Conservation (phyloP, 306 rosid genomes). For the Datisca glomerata region DNA sequence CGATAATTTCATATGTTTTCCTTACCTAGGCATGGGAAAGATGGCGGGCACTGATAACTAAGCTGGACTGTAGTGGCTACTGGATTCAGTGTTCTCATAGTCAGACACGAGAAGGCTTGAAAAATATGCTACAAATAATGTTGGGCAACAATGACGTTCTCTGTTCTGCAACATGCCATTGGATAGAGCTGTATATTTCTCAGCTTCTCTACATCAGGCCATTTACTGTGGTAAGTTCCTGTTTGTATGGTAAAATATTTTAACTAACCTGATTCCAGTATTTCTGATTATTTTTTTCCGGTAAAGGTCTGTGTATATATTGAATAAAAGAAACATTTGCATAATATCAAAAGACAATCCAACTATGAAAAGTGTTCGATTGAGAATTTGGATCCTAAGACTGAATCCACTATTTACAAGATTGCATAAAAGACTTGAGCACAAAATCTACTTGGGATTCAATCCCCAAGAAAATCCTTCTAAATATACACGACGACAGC, state of each 20-base stretch:
- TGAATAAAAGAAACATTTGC: too few relatives aligned
- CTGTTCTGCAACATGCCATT: constrained; percentile 48
- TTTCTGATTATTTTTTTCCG: not conserved
- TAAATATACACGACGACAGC: too few relatives aligned
- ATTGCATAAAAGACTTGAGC: too few relatives aligned
- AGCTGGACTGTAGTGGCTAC: constrained; percentile 67
- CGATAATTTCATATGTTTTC: constrained; percentile 11
- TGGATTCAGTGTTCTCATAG: constrained; percentile 76
- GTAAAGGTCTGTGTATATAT: not conserved
- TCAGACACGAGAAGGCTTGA: constrained; percentile 69
- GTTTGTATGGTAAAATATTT: constrained; percentile 3
- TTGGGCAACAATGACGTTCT: constrained; percentile 66
- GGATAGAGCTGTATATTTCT: constrained; percentile 74
- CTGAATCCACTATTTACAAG: too few relatives aligned
- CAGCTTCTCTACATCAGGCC: constrained; percentile 80
- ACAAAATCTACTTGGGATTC: too few relatives aligned
- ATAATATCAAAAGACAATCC: too few relatives aligned
- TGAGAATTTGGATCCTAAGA: too few relatives aligned
- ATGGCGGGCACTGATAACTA: constrained; percentile 78
- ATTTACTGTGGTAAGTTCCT: constrained; percentile 44
- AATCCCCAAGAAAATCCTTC: too few relatives aligned
- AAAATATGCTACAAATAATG: constrained; percentile 71
- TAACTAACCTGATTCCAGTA: not conserved
- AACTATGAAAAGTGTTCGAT: too few relatives aligned
- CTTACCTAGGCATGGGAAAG: constrained; percentile 80